These are phyloP conservation scores for Colletotrichum sidae DNA, from an alignment of 2,329 filamentous ascomycete genomes.

Conservation along the genomic window DNA sequence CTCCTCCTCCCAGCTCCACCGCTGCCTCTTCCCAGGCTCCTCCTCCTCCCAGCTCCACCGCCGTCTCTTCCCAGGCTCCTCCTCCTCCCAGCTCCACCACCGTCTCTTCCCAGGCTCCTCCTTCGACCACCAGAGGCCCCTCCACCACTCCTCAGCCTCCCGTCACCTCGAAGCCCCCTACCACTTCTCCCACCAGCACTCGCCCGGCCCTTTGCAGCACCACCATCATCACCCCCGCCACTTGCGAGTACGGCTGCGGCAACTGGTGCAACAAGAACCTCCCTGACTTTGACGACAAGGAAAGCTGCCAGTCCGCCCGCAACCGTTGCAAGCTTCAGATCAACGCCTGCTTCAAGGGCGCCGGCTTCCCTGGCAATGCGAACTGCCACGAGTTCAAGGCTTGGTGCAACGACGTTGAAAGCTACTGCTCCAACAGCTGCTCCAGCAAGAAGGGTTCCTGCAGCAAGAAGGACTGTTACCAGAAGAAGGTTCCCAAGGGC, in stretches of 20 bases:
- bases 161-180: constrained; percentile 39
- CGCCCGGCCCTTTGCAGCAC: constrained; percentile 59
- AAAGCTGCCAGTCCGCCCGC: constrained; percentile 55
- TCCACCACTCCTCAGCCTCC: constrained; percentile 28
- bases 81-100: constrained; percentile 23
- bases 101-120: constrained; percentile 15
- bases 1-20: constrained; percentile 37
- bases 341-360: constrained; percentile 62
- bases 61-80: constrained; percentile 26
- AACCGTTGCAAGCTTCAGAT: constrained; percentile 60
- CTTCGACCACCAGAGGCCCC: constrained; percentile 30
- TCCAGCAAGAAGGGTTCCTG: constrained; percentile 47
- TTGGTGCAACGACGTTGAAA: constrained; percentile 61
- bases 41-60: constrained; percentile 33
- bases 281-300: constrained; percentile 58
- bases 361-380: constrained; percentile 60
- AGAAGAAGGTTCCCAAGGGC: constrained; percentile 53
- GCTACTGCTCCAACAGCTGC: constrained; percentile 57
- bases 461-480: constrained; percentile 57
- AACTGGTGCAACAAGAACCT: constrained; percentile 64
- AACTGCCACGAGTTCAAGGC: constrained; percentile 62
- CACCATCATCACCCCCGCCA: constrained; percentile 56
- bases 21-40: constrained; percentile 21
- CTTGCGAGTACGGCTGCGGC: constrained; percentile 66
- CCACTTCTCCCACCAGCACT: constrained; percentile 47